These are phyloP conservation scores for Suillus tomentosus DNA, from an alignment of 768 basidiomycete species.

Conservation along the genomic window DNA sequence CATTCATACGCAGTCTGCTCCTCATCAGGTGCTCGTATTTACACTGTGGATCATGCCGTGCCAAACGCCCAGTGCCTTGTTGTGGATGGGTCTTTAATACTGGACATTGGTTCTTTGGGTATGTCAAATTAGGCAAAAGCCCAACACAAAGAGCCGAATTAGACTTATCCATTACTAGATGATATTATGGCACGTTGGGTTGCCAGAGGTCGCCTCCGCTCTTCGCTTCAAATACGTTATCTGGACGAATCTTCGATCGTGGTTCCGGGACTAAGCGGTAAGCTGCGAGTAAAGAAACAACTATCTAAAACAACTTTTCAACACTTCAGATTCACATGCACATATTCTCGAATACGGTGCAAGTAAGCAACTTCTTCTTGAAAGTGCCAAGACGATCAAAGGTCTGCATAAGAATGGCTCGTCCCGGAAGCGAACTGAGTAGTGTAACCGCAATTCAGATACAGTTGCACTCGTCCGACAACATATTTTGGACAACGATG, in stretches of 20 bases:
- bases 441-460: conserved; percentile 41
- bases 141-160: conserved; percentile 8
- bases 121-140: conserved; percentile 20
- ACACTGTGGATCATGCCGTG: conserved; percentile 63
- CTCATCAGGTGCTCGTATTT: conserved; percentile 49
- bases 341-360: conserved; percentile 82
- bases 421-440: not conserved
- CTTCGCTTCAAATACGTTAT: conserved; percentile 45
- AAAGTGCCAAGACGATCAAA: conserved; percentile 57
- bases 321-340: conserved; percentile 67
- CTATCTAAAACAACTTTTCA: conserved; percentile 1
- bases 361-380: conserved; percentile 61
- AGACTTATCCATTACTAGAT: conserved; percentile 29
- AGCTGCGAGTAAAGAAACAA: conserved; percentile 24
- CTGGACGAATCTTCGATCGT: conserved; percentile 59
- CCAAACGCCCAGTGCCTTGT: conserved; percentile 64
- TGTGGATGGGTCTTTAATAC: conserved; percentile 50
- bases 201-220: conserved; percentile 23
- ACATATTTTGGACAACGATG: conserved; percentile 60
- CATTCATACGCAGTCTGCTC: conserved; percentile 65
- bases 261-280: conserved; percentile 74
- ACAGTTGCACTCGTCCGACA: conserved; percentile 61
- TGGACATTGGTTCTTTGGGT: conserved; percentile 60
- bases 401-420: conserved; percentile 38
- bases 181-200: conserved; percentile 45